Base-by-base conservation (phyloP, 495 filamentous ascomycete genomes). In the Astrothelium subdiscretum region DNA sequence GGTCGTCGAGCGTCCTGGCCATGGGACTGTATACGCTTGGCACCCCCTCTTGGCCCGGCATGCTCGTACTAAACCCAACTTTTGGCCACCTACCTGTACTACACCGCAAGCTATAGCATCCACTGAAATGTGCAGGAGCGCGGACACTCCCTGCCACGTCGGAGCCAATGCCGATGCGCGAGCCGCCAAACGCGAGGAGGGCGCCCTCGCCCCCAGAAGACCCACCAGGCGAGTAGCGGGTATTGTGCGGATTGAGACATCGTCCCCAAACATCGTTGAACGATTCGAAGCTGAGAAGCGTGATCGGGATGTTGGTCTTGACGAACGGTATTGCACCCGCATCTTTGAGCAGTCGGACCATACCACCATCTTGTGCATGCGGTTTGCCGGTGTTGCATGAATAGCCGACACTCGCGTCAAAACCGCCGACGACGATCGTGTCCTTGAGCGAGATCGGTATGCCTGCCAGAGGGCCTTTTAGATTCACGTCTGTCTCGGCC, bases 31-130 rank as follows among this genome's bases (percentile, higher is more conserved):
- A 97, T 26, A 95, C 89, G 68, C 86, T 89, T 2, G 88, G 81
- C 32, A 98, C 85, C 2, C 92, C 92, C 72, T 98, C 92, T 72
- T 98, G 92, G 0, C 92, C 92, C 0, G 88, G 83, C 92, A 97
- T 97, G 65, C 88, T 92, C 2, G 94, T 96, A 40, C 79, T 78
- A 64, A 90, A 87, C 5, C 92, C 94, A 42, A 78, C 79, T 70
- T 95, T 95, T 3, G 91, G 91, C 90, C 94, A 98, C 29, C 94
- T 80, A 20, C 94, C 92, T n/a, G 89, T 95, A n/a, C 87, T 91
- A 73, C 94, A 98, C 51, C 91, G 83, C 24, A 98, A 73, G 2
- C 86, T 85, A 72, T 96, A 97, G 70, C 96, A 91, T 2, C 94
- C 94, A 32, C 85, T 86, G 77, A 88, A 97, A 58, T 95, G 91